A percentile compares a stretch with the other conserved stretches of the same genome.
Evolutionary conservation across 805 yeast species (phyloP).

Genomic region (Candida saitoana): DNA sequence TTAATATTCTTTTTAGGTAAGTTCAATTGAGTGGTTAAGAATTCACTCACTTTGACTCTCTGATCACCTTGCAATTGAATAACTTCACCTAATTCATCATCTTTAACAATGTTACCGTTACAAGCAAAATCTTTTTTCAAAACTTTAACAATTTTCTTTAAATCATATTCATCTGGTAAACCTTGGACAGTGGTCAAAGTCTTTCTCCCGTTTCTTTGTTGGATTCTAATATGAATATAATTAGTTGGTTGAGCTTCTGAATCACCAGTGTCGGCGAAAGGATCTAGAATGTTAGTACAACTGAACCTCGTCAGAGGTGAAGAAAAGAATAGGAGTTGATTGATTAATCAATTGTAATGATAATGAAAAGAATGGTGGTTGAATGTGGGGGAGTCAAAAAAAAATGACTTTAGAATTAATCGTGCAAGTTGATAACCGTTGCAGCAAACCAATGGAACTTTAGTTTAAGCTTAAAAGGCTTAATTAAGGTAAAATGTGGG

Average conservation of each 20-base stretch:
- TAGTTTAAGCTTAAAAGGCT: too few species aligned
- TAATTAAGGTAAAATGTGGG: too few species aligned
- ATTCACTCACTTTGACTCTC: conserved; percentile 93
- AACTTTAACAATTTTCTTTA: conserved; percentile 88
- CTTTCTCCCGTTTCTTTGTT: conserved; percentile 99
- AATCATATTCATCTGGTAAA: conserved; percentile 89
- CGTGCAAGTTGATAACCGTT: too few species aligned
- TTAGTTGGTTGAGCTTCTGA: conserved; percentile 94
- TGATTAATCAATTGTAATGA: too few species aligned
- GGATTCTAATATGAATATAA: conserved; percentile 97
- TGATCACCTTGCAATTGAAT: conserved; percentile 99
- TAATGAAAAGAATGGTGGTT: too few species aligned
- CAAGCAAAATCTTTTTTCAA: conserved; percentile 98
- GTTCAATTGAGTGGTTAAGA: conserved; percentile 79
- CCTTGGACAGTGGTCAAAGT: conserved; percentile 98
- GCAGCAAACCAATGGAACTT: too few species aligned
- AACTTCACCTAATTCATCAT: conserved; percentile 92
- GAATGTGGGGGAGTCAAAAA: too few species aligned
- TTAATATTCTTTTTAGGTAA: conserved; percentile 95
- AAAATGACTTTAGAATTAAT: too few species aligned
- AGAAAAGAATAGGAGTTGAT: too few species aligned
- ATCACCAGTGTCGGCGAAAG: conserved; percentile 99
- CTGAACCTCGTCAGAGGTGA: too few species aligned
- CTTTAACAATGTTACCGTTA: conserved; percentile 96
- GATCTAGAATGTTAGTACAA: conserved; percentile 49